Base-by-base conservation (phyloP, 1,284 basidiomycete genomes). In the Sparassis latifolia region DNA sequence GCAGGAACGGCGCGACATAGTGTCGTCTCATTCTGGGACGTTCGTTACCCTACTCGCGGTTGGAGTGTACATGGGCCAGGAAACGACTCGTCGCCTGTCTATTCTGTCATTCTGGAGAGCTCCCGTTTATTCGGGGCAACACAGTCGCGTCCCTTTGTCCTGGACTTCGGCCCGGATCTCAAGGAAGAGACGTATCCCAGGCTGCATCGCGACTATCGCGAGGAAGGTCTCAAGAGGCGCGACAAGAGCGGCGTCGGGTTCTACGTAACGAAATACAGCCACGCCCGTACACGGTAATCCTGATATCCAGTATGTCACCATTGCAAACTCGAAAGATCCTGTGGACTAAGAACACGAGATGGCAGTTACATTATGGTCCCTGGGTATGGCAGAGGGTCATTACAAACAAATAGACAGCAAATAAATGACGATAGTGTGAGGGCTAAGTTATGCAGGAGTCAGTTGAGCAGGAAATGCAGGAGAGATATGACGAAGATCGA, bases 51-150 rank as follows among this genome's bases (percentile, higher is more conserved):
- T 0, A 66, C 61, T 5, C 63, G 55, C 28, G 86, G 86, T 2
- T 89, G 85, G 83, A 85, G 82, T 55, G 80, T 88, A 2, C 79
- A 88, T 62, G 83, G 82, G 2, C 87, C 88, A 2, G 80, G 82
- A 4, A 86, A 86, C 58, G 85, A 88, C 60, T 67, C 75, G 0
- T 86, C 83, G 2, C 87, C 87, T 0, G 84, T 89, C 5, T 90
- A 89, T 61, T 76, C 78, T 3, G 62, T 89, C 47, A 64, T 81
- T 33, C 66, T 88, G 28, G 88, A 90, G 64, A 82, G 84, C 56
- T 82, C 85, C 5, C 77, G 88, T 31, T 66, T 89, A 40, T 89
- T 84, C 56, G 88, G 86, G 5, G 84, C 73, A 5, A 89, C 84
- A 3, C 80, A 89, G 61, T 82, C 78, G 55, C 69, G 86, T 37